A percentile compares a stretch with the other conserved stretches of the same genome.
Conservation (phyloP, 495 filamentous ascomycete genomes). For the Neohortaea acidophila region DNA sequence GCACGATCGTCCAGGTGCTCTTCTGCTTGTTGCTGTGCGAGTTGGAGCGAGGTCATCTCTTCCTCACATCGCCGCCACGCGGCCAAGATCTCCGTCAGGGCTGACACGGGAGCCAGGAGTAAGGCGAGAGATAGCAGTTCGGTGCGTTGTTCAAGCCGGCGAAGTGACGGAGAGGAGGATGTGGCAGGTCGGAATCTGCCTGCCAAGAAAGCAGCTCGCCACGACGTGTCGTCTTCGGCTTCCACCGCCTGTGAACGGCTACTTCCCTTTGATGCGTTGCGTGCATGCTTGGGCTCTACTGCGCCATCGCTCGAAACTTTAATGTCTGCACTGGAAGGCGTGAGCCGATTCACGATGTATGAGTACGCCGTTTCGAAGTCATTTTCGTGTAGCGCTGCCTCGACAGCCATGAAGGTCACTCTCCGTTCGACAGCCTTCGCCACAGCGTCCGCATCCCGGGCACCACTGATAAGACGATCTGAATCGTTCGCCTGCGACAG, state of each 20-base stretch:
- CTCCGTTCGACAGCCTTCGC: constrained; percentile 39
- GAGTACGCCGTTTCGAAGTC: constrained; percentile 98
- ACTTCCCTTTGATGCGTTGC: constrained; percentile 3
- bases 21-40: constrained; percentile 46
- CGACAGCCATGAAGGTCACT: constrained; percentile 76
- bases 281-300: constrained; percentile 1
- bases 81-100: constrained; percentile 70
- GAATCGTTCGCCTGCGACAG: constrained; percentile 22
- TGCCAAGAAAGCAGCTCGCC: constrained; percentile 81
- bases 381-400: constrained; percentile 67
- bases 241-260: neutral
- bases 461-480: too few relatives aligned
- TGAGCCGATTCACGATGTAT: constrained; percentile 61
- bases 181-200: constrained; percentile 54
- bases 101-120: constrained; percentile 58
- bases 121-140: constrained; percentile 80
- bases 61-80: constrained; percentile 80
- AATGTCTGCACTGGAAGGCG: constrained; percentile 9
- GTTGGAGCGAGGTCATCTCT: constrained; percentile 51
- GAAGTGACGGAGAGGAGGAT: constrained; percentile 36
- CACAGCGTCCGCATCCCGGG: constrained; percentile 18
- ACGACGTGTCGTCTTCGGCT: constrained; percentile 59
- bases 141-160: constrained; percentile 66
- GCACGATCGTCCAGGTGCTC: constrained; percentile 56
- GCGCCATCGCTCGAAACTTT: neutral